Evolutionary conservation across 176 grass and related monocot species (phyloP), one percentile per base, ranked within the genome.

Genomic region (Ensete glaucum): DNA sequence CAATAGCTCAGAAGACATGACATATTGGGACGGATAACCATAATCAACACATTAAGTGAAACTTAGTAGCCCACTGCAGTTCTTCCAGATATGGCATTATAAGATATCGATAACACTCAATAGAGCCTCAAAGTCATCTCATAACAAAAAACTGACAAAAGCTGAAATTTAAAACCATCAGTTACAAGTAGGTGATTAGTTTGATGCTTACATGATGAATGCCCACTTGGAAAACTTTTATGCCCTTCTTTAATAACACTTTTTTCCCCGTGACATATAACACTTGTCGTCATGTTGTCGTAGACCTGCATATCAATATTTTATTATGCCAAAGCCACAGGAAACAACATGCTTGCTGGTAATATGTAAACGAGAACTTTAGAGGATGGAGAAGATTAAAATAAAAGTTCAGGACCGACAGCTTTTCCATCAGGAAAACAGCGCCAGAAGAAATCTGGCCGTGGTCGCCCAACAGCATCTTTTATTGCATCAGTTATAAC

Each of bases 401-500:
- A 62, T n/a, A 62, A 19, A 43, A 43, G 34, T 62, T 17, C 12
- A 48, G 8, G 15, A 53, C 69, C 19, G 11, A 71, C 69, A 22
- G 1, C 15, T 21, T 22, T 22, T 52, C 69, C 69, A 53, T 71
- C 69, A 9, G 69, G 69, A 52, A 71, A 71, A 52, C 69, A 71
- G 19, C 69, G 34, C 69, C 69, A 71, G 69, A 20, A 71, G 50
- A 71, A 52, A 22, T 71, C 69, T 12, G 69, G 69, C 10, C 69
- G 16, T n/a, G 69, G 69, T 71, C 69, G 16, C 11, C 69, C 69
- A 12, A 71, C 69, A 6, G 48, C 43, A 11, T 71, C 69, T 16
- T 71, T 71, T 22, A 52, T 71, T 19, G 69, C 69, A 71, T 71
- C 69, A 52, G 69, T 71, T 52, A 71, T 71, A 8, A 71, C 69